Evolutionary conservation across 257 asterid species (phyloP).

Genomic region (Ehretia macrophylla): DNA sequence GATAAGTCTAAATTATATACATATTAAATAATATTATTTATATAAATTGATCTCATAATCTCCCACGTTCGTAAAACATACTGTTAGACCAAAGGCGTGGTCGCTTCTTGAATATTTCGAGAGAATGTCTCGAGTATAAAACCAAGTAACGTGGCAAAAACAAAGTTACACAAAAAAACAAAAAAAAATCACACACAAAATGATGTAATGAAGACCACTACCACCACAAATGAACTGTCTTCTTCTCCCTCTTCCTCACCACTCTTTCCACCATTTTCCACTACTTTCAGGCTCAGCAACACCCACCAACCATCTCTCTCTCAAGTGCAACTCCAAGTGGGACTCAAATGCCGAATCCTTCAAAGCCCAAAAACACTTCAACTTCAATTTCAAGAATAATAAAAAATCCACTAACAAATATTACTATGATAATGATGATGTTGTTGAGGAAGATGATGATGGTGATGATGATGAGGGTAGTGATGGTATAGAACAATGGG

Average conservation of each 20-base stretch:
- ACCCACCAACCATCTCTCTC: not conserved
- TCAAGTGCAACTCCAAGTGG: constrained; percentile 25
- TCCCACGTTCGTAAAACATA: too few species aligned
- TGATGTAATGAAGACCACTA: too few species aligned
- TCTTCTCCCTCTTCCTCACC: not conserved
- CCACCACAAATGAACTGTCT: not conserved
- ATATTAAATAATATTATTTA: too few species aligned
- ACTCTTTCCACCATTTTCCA: not conserved
- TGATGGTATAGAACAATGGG: constrained; percentile 39
- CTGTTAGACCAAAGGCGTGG: too few species aligned
- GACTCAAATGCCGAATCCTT: constrained; percentile 62
- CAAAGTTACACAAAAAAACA: too few species aligned
- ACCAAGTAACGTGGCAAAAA: too few species aligned
- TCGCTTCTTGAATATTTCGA: too few species aligned
- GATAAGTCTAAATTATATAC: too few species aligned
- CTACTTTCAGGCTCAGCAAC: not conserved
- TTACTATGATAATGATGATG: constrained; percentile 7
- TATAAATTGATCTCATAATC: too few species aligned
- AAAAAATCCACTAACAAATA: not conserved
- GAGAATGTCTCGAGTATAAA: not conserved
- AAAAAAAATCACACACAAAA: too few species aligned
- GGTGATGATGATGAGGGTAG: constrained; percentile 25
- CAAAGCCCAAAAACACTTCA: constrained; percentile 20
- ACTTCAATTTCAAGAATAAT: constrained; percentile 20
- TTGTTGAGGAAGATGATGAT: constrained; percentile 18